Evolutionary conservation across 352 stramenopile genomes (phyloP), one percentile per base, ranked within the genome.

Genomic region (Globisporangium emineosum): DNA sequence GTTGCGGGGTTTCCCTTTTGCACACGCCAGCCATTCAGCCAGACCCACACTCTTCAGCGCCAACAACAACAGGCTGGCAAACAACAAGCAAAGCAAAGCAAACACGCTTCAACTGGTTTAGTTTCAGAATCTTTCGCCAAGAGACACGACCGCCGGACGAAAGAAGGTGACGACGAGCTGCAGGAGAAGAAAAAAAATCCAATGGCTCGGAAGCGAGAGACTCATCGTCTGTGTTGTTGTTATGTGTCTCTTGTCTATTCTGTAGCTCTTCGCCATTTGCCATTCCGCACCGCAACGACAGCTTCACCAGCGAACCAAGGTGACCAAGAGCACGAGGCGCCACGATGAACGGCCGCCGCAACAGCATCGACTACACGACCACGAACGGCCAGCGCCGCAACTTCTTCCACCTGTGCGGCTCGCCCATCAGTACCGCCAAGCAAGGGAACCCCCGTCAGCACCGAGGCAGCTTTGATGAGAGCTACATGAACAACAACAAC

Each of bases 391-490:
- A 59, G 35, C 66, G 56, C 30, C 67, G 71, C 63, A 58, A 72
- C 53, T 93, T 93, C 66, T 91, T 90, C 61, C 77, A 84, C 59
- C 67, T 89, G 7, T 91, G 81, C 57, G 84, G 84, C n/a, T 93
- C 84, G 51, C 84, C 84, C 23, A 93, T 93, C 65, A 84, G 84
- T 35, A 88, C 81, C 9, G 63, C 79, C 30, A 85, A 80, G 66
- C 67, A 78, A 49, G 67, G 73, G 47, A 42, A 56, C 45, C 74
- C 76, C 35, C 50, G 55, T 37, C 74, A 77, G 42, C 50, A 21
- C 25, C 23, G 49, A 33, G 23, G 30, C 23, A 71, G 79, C 45
- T 65, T 65, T 33, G 68, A 66, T 47, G 72, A 76, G 57, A 56
- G 50, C 50, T 56, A 56, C 50, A 25, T 32, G 15, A 32, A 30